phyloP scores from a whole-genome alignment of 164 flowering plant species.

The Vitis cinerea region DNA sequence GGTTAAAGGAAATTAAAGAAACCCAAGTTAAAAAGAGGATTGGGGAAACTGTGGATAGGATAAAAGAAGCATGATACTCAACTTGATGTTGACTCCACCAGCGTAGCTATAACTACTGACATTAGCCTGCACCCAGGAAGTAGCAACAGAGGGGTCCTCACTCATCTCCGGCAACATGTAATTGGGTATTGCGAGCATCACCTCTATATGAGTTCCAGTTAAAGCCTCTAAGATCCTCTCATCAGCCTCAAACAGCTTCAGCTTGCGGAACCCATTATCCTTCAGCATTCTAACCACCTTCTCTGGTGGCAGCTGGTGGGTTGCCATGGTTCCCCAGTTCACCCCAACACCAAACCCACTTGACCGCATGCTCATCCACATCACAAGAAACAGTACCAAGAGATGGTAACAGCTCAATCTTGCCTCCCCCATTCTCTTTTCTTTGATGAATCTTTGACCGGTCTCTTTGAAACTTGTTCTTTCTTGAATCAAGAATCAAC shows the following conservation, averaged over 20 bases:
- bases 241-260: slow-evolving; percentile 91
- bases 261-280: slow-evolving; percentile 64
- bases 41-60: background rate
- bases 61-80: slow-evolving; percentile 6
- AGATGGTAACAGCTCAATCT: background rate
- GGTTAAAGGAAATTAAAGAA: background rate
- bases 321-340: slow-evolving; percentile 88
- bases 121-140: slow-evolving; percentile 76
- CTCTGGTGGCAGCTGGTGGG: slow-evolving; percentile 63
- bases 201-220: slow-evolving; percentile 64
- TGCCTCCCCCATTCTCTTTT: slow-evolving; percentile 11
- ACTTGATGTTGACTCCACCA: slow-evolving; percentile 91
- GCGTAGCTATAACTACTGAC: slow-evolving; percentile 54
- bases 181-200: slow-evolving; percentile 88
- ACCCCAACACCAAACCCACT: slow-evolving; percentile 51
- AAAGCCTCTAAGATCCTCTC: slow-evolving; percentile 58
- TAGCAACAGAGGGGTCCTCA: slow-evolving; percentile 41
- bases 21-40: background rate
- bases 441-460: slow-evolving; percentile 7
- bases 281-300: slow-evolving; percentile 71
- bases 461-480: slow-evolving; percentile 13
- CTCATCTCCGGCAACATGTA: slow-evolving; percentile 59
- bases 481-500: slow-evolving; percentile 15
- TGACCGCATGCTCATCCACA: slow-evolving; percentile 13
- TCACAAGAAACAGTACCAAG: slow-evolving; percentile 18